phyloP scores from a whole-genome alignment of 768 basidiomycete genomes.

The Inosperma sp. region DNA sequence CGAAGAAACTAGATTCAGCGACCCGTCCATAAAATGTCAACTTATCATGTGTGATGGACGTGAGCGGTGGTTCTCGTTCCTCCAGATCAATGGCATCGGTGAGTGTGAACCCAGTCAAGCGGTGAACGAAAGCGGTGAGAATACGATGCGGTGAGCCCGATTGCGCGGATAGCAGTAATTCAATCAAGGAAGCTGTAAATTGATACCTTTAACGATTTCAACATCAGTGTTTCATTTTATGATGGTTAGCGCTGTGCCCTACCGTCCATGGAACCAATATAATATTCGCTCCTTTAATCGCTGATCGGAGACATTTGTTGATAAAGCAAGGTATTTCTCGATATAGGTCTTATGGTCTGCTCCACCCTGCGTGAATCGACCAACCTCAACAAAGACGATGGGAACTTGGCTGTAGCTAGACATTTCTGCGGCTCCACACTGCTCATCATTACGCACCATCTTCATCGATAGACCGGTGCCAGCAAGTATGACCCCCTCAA shows the following conservation, averaged over 20 bases:
- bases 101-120: slow-evolving; percentile 17
- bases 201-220: slow-evolving; percentile 11
- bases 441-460: neutral
- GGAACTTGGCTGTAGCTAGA: neutral
- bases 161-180: slow-evolving; percentile 14
- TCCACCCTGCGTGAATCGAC: neutral
- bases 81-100: slow-evolving; percentile 18
- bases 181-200: slow-evolving; percentile 17
- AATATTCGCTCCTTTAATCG: slow-evolving; percentile 17
- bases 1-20: slow-evolving; percentile 3
- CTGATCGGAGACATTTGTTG: neutral
- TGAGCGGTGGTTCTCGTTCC: slow-evolving; percentile 11
- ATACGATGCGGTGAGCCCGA: slow-evolving; percentile 15
- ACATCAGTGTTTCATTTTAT: slow-evolving; percentile 4
- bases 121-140: slow-evolving; percentile 13
- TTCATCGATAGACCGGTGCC: neutral
- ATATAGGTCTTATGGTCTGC: neutral
- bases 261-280: slow-evolving; percentile 15
- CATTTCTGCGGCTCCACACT: neutral
- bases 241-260: neutral
- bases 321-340: neutral
- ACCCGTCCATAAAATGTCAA: slow-evolving; percentile 3
- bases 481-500: neutral
- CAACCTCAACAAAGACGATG: neutral
- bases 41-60: neutral